These are phyloP conservation scores for Saccharomycopsis sp. DNA, from an alignment of 805 yeast genomes.

Conservation along the genomic window DNA sequence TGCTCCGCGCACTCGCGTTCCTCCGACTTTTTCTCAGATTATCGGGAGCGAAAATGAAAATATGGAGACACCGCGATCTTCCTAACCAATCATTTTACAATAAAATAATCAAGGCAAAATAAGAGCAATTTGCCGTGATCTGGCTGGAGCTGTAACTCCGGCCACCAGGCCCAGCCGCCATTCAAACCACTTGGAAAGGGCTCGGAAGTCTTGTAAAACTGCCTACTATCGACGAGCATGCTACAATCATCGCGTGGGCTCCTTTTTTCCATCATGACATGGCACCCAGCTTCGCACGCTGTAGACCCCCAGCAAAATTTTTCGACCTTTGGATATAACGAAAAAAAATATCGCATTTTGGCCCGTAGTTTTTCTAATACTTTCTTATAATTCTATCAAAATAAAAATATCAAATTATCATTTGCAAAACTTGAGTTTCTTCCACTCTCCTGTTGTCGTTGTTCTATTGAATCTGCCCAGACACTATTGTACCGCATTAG, in stretches of 20 bases:
- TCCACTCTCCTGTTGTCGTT: not conserved
- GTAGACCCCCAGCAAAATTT: not conserved
- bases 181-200: no score
- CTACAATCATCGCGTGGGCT: no score
- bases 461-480: not conserved
- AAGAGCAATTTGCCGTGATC: not conserved
- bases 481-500: not conserved
- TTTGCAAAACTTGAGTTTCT: not conserved
- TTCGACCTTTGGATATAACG: not conserved
- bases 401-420: not conserved
- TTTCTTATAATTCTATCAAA: not conserved
- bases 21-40: not conserved
- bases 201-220: no score
- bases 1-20: not conserved
- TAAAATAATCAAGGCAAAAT: not conserved
- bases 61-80: not conserved
- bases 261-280: no score
- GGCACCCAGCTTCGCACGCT: not conserved
- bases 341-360: not conserved
- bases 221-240: no score
- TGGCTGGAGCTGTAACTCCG: not conserved
- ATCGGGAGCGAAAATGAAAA: conserved; percentile 4
- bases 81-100: conserved; percentile 1
- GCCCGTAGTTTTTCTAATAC: not conserved
- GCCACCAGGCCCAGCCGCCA: not conserved